Percentiles rank a stretch among this genome's conserved stretches.
phyloP scores from a whole-genome alignment of 2,329 filamentous ascomycete species.

The Beauveria australis region DNA sequence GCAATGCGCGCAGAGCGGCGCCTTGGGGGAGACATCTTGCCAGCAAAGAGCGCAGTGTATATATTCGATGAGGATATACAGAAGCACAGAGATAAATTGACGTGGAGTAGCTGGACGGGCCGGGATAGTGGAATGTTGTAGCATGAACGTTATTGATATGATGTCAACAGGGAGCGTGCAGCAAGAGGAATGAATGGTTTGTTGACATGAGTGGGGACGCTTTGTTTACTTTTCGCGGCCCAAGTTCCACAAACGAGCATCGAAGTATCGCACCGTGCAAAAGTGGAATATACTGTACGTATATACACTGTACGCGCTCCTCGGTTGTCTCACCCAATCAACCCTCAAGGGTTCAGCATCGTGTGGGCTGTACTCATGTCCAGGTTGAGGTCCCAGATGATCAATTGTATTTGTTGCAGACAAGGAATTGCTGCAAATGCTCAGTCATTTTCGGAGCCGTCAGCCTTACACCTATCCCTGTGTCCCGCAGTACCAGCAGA shows the following conservation, averaged over 20 bases:
- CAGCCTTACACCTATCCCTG: neutral
- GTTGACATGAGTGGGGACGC: constrained; percentile 16
- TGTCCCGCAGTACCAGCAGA: neutral
- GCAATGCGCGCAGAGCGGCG: constrained; percentile 38
- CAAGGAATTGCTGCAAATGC: neutral
- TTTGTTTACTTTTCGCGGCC: constrained; percentile 20
- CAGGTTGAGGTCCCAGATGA: neutral
- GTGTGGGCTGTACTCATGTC: neutral
- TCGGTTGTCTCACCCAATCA: too few relatives aligned
- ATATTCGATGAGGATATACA: neutral
- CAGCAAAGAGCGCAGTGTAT: constrained; percentile 15
- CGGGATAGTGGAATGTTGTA: constrained; percentile 11
- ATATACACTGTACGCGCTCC: neutral
- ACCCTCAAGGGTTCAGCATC: neutral
- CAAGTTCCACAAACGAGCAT: constrained; percentile 12
- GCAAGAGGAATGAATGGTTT: constrained; percentile 8
- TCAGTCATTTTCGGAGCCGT: neutral
- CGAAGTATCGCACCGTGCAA: neutral
- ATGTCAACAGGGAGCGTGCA: constrained; percentile 15
- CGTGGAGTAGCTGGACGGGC: constrained; percentile 10
- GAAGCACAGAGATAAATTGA: neutral
- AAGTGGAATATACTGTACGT: neutral
- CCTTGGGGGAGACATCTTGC: constrained; percentile 32
- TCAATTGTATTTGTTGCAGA: neutral
- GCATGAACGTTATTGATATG: constrained; percentile 14